phyloP scores from a whole-genome alignment of 805 yeast genomes.

The Saccharomycopsis lassenensis region DNA sequence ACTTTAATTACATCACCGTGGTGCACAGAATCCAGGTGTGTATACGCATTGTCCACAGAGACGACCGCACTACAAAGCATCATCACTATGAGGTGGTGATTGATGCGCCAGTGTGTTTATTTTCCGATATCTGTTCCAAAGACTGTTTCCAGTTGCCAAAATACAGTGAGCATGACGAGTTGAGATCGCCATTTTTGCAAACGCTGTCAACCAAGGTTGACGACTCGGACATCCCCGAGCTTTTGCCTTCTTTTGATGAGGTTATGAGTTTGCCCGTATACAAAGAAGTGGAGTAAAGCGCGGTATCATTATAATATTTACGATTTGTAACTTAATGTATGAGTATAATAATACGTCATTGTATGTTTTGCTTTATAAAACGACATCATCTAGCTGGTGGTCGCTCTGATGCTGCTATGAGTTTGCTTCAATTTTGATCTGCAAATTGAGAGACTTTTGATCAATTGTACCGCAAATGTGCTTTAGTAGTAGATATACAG shows the following conservation, averaged over 20 bases:
- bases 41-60: slow-evolving; percentile 55
- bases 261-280: too few relatives aligned
- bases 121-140: slow-evolving; percentile 32
- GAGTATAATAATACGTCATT: too few relatives aligned
- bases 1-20: slow-evolving; percentile 50
- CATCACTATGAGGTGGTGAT: slow-evolving; percentile 75
- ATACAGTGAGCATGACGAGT: slow-evolving; percentile 20
- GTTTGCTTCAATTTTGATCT: too few relatives aligned
- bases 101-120: slow-evolving; percentile 58
- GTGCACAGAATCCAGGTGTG: slow-evolving; percentile 63
- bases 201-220: background rate
- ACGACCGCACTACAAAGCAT: slow-evolving; percentile 31
- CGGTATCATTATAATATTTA: too few relatives aligned
- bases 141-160: slow-evolving; percentile 31
- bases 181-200: slow-evolving; percentile 6
- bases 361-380: too few relatives aligned
- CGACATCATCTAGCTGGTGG: too few relatives aligned
- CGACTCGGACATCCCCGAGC: slow-evolving; percentile 2
- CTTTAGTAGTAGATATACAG: too few relatives aligned
- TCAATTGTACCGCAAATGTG: too few relatives aligned
- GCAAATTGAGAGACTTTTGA: too few relatives aligned
- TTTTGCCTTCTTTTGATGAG: slow-evolving; percentile 13
- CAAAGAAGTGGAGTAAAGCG: too few relatives aligned
- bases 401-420: too few relatives aligned
- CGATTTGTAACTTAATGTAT: too few relatives aligned